Percentiles rank a stretch among this genome's conserved stretches.
Evolutionary conservation across 192 early-diverging fungal genomes (phyloP).

Genomic region (Obelidium mucronatum): DNA sequence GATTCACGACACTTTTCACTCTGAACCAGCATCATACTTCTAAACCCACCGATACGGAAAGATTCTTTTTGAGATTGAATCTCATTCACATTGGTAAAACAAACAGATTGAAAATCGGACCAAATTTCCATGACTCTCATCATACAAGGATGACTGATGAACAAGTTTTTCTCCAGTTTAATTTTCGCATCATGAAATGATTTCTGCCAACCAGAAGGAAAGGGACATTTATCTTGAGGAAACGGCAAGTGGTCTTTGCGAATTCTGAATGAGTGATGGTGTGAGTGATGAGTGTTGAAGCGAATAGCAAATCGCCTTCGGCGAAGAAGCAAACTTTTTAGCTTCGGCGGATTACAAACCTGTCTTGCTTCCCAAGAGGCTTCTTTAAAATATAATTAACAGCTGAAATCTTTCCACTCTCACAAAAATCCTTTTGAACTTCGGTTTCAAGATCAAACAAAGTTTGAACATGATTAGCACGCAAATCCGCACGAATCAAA

Average conservation of each 20-base stretch:
- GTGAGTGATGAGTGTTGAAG: not conserved
- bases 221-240: constrained; percentile 52
- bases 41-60: constrained; percentile 56
- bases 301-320: too few relatives aligned
- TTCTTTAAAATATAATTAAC: constrained; percentile 57
- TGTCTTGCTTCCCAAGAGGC: constrained; percentile 25
- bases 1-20: constrained; percentile 63
- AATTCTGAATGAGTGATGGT: not conserved
- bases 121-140: constrained; percentile 52
- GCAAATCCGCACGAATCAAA: constrained; percentile 46
- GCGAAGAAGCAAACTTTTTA: not conserved
- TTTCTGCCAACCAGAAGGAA: constrained; percentile 57
- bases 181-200: constrained; percentile 52
- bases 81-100: constrained; percentile 56
- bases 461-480: constrained; percentile 40
- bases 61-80: constrained; percentile 53
- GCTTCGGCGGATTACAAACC: constrained; percentile 10
- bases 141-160: constrained; percentile 53
- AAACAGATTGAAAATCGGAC: constrained; percentile 43
- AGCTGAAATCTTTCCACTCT: constrained; percentile 60
- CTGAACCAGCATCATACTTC: constrained; percentile 61
- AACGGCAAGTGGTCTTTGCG: constrained; percentile 42
- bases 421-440: constrained; percentile 50
- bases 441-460: constrained; percentile 53
- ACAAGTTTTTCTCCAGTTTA: constrained; percentile 55